These are phyloP conservation scores for Cladosporium oxysporum DNA, from an alignment of 2,329 filamentous ascomycete species.

Conservation along the genomic window DNA sequence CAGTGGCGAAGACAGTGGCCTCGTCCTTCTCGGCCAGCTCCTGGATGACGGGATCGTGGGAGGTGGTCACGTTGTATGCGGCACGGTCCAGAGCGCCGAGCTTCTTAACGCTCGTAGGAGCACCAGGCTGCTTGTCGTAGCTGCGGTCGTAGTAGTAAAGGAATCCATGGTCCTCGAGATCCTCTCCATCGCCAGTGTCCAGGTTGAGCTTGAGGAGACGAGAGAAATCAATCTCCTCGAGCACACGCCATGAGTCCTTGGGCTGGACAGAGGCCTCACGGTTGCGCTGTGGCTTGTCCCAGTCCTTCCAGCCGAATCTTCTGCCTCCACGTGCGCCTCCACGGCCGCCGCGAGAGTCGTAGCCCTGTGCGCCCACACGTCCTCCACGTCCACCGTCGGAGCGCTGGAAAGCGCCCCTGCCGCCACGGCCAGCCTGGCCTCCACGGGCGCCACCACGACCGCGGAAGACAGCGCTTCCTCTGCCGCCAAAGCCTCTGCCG, in stretches of 20 bases:
- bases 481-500: conserved; percentile 76
- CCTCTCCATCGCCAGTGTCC: conserved; percentile 91
- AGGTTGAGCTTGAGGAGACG: conserved; percentile 93
- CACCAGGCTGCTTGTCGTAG: conserved; percentile 88
- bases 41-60: conserved; percentile 93
- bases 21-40: conserved; percentile 94
- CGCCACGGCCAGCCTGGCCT: conserved; percentile 67
- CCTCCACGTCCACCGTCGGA: conserved; percentile 65
- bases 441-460: conserved; percentile 71
- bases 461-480: conserved; percentile 87
- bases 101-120: conserved; percentile 81
- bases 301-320: conserved; percentile 97
- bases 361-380: conserved; percentile 67
- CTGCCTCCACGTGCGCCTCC: conserved; percentile 73
- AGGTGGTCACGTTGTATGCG: conserved; percentile 97
- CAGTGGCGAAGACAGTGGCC: conserved; percentile 94
- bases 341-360: conserved; percentile 69
- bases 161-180: conserved; percentile 94
- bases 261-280: conserved; percentile 95
- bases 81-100: conserved; percentile 88
- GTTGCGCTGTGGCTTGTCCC: conserved; percentile 95
- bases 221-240: conserved; percentile 99
- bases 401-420: conserved; percentile 73
- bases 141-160: conserved; percentile 96
- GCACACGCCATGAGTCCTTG: conserved; percentile 89